Evolutionary conservation across 2,329 filamentous ascomycete genomes (phyloP).

Genomic region (Exophiala sideris): DNA sequence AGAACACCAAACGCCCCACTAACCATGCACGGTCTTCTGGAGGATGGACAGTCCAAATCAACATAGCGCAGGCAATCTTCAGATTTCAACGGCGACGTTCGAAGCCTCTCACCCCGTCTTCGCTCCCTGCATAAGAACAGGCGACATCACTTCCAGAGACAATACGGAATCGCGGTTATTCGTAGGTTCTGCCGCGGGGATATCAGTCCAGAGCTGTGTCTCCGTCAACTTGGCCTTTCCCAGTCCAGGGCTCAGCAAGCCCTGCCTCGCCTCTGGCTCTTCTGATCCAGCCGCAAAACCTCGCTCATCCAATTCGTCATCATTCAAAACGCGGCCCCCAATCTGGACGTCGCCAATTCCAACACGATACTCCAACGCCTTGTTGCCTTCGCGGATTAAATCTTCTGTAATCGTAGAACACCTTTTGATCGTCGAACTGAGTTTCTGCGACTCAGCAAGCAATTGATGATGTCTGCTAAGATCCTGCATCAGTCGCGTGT

Average conservation of each 20-base stretch:
- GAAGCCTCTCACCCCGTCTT: no score
- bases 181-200: neutral
- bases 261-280: slow-evolving; percentile 15
- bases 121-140: neutral
- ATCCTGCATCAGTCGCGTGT: slow-evolving; percentile 79
- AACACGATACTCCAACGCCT: slow-evolving; percentile 80
- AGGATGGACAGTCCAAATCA: no score
- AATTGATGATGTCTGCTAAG: slow-evolving; percentile 85
- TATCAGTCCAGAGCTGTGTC: slow-evolving; percentile 12
- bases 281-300: slow-evolving; percentile 11
- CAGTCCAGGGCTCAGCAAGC: slow-evolving; percentile 24
- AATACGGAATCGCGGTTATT: neutral
- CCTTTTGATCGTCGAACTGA: slow-evolving; percentile 88
- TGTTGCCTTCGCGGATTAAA: slow-evolving; percentile 82
- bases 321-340: slow-evolving; percentile 72
- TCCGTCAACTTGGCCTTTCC: slow-evolving; percentile 19
- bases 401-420: slow-evolving; percentile 88
- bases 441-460: slow-evolving; percentile 84
- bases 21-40: no score
- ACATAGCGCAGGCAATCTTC: no score
- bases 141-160: neutral
- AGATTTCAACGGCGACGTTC: no score
- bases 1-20: no score
- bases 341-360: slow-evolving; percentile 74
- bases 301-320: slow-evolving; percentile 55